Percentiles rank a stretch among this genome's conserved stretches.
These are phyloP conservation scores for Vaccinium vitisidaea DNA, from an alignment of 148 eudicot species.

Conservation along the genomic window DNA sequence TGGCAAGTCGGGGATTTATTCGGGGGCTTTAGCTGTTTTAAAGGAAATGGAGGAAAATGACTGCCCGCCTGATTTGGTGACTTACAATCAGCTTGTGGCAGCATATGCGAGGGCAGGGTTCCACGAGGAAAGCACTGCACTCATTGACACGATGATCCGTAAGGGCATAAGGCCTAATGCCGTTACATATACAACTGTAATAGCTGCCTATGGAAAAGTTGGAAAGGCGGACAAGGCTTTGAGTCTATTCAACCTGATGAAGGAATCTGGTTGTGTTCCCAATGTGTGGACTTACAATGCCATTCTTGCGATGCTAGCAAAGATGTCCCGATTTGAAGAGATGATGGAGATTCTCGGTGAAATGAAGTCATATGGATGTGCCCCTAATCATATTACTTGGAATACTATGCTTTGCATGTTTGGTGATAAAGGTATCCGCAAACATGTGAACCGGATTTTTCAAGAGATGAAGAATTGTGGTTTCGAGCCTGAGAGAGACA, in stretches of 20 bases:
- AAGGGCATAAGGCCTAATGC: conserved; percentile 86
- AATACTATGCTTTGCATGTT: conserved; percentile 86
- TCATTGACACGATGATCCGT: conserved; percentile 63
- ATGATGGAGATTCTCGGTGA: conserved; percentile 71
- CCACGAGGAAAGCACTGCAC: conserved; percentile 69
- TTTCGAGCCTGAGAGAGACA: conserved; percentile 84
- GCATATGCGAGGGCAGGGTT: conserved; percentile 83
- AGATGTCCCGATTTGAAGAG: conserved; percentile 61
- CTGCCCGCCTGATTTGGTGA: conserved; percentile 69
- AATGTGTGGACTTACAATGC: conserved; percentile 85
- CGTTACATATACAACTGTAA: conserved; percentile 74
- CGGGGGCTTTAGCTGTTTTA: conserved; percentile 67
- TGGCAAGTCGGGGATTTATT: conserved; percentile 76
- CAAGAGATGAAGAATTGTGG: conserved; percentile 92
- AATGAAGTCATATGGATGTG: conserved; percentile 74
- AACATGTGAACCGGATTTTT: conserved; percentile 63
- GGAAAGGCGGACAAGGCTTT: conserved; percentile 77
- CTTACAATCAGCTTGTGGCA: conserved; percentile 80
- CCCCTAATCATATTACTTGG: conserved; percentile 86
- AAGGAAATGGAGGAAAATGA: conserved; percentile 77
- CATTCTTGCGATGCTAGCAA: conserved; percentile 77
- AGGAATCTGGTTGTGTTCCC: conserved; percentile 76
- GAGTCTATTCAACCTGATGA: conserved; percentile 67
- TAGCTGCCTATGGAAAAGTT: conserved; percentile 84
- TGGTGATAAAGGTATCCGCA: conserved; percentile 68